Evolutionary conservation across 495 filamentous ascomycete species (phyloP), one percentile per base, ranked within the genome.

Genomic region (Aspergillus steynii): DNA sequence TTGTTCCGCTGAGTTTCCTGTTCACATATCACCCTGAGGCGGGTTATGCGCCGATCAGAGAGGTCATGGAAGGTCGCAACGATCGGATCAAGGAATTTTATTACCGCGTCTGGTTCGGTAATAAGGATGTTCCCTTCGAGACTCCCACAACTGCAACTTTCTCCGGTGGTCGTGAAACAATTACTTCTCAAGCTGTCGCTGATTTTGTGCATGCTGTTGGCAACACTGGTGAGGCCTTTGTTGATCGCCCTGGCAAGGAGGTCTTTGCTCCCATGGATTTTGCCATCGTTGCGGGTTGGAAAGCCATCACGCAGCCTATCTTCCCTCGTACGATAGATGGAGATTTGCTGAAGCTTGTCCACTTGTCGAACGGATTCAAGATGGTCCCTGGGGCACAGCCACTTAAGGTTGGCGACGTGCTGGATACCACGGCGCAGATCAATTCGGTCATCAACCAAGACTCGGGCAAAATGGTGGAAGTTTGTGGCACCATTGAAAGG

Each of bases 231-330:
- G 95, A 98, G 71, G 95, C 96, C n/a, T 99, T 98, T 61, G 94
- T 99, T 50, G 93, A 98, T 59, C 87, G 94, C 28, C 94, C 94
- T 51, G 96, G 93, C 59, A 98, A 97, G 79, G 89, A 91, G 68
- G 90, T 96, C 65, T 93, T 87, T 65, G 96, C 95, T 26, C 95
- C 96, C 47, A 99, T 99, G 95, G 95, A 99, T 73, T 99, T 97
- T 65, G 95, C 95, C 59, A 98, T 99, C 61, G 95, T 99, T 29
- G 92, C 96, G 20, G 95, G 95, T 61, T 99, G 95, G 95, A 96
- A 99, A 75, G 95, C 95, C 47, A 97, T 99, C 73, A 97, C 90
- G 27, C 97, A 97, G 81, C 94, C 95, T 0, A 97, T 98, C 72
- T 98, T 99, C 83, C 95, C 95, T 61, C 86, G 90, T 59, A 89